Evolutionary conservation across 2,329 filamentous ascomycete genomes (phyloP).

Genomic region (Rhinocladiella similis): DNA sequence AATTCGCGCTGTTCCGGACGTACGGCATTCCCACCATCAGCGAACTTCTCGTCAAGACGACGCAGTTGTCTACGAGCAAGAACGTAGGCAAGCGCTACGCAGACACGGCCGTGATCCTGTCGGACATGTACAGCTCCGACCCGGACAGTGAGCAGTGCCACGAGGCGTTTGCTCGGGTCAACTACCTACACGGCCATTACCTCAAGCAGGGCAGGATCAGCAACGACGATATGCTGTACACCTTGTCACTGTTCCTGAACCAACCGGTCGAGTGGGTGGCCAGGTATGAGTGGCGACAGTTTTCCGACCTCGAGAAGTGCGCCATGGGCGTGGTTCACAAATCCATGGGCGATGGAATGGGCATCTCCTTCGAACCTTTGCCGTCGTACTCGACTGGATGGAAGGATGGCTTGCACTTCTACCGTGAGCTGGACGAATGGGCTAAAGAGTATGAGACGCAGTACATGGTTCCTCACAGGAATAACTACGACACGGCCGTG

Average conservation of each 20-base stretch:
- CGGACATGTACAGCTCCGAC: constrained; percentile 47
- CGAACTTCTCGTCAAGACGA: constrained; percentile 49
- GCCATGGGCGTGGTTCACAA: constrained; percentile 67
- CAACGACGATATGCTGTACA: constrained; percentile 66
- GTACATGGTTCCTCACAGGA: constrained; percentile 50
- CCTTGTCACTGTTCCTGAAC: constrained; percentile 63
- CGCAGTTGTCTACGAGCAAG: constrained; percentile 47
- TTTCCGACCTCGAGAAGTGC: constrained; percentile 66
- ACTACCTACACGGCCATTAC: constrained; percentile 62
- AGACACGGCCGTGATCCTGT: constrained; percentile 53
- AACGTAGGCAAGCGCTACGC: constrained; percentile 55
- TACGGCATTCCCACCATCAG: constrained; percentile 60
- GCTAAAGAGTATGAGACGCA: constrained; percentile 55
- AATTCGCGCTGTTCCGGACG: constrained; percentile 41
- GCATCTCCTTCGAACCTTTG: constrained; percentile 50
- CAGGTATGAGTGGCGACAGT: constrained; percentile 67
- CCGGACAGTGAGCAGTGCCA: constrained; percentile 42
- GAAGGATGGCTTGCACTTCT: constrained; percentile 49
- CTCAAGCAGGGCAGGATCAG: constrained; percentile 59
- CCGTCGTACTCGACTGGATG: constrained; percentile 39
- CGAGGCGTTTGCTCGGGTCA: constrained; percentile 62
- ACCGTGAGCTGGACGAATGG: constrained; percentile 48
- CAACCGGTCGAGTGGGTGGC: constrained; percentile 66
- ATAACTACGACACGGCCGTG: constrained; percentile 44
- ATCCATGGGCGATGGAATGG: constrained; percentile 67